phyloP scores from a whole-genome alignment of 2,329 filamentous ascomycete species.

The Sarocladium oryzae region DNA sequence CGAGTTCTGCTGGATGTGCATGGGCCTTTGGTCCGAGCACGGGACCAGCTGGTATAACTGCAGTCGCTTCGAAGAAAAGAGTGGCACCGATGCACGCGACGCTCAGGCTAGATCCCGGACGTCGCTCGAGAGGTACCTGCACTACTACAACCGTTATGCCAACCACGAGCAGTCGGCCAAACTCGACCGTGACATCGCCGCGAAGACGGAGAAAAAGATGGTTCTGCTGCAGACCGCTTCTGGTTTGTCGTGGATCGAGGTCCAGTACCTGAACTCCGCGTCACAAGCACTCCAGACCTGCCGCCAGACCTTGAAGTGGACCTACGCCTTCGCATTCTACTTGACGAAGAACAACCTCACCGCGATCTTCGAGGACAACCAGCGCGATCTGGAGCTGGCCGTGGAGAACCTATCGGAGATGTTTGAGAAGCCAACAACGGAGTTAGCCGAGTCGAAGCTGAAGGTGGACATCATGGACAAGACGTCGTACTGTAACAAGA shows the following conservation, averaged over 20 bases:
- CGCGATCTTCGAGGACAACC: constrained; percentile 97
- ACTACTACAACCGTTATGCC: constrained; percentile 98
- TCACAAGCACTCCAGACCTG: constrained; percentile 92
- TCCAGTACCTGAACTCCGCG: constrained; percentile 90
- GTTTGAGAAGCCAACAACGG: constrained; percentile 94
- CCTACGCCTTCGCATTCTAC: constrained; percentile 97
- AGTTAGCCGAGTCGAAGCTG: constrained; percentile 77
- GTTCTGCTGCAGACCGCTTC: constrained; percentile 88
- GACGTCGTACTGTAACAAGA: constrained; percentile 92
- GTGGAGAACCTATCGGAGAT: constrained; percentile 97
- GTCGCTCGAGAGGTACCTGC: constrained; percentile 89
- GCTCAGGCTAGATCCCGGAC: constrained; percentile 87
- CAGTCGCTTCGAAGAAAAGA: constrained; percentile 95
- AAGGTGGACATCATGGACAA: constrained; percentile 99
- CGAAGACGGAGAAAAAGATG: constrained; percentile 99
- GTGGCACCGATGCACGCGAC: constrained; percentile 80
- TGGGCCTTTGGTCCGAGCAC: constrained; percentile 98
- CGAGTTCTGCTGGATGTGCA: constrained; percentile 99
- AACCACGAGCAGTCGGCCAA: constrained; percentile 98
- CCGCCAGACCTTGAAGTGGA: constrained; percentile 98
- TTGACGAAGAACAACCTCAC: constrained; percentile 93
- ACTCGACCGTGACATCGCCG: constrained; percentile 90
- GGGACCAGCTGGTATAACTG: constrained; percentile 99
- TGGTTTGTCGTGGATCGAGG: constrained; percentile 98
- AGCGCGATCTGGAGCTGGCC: constrained; percentile 95